Conservation (phyloP, 169 alveolate genomes). For the Eimeria necatrix region DNA sequence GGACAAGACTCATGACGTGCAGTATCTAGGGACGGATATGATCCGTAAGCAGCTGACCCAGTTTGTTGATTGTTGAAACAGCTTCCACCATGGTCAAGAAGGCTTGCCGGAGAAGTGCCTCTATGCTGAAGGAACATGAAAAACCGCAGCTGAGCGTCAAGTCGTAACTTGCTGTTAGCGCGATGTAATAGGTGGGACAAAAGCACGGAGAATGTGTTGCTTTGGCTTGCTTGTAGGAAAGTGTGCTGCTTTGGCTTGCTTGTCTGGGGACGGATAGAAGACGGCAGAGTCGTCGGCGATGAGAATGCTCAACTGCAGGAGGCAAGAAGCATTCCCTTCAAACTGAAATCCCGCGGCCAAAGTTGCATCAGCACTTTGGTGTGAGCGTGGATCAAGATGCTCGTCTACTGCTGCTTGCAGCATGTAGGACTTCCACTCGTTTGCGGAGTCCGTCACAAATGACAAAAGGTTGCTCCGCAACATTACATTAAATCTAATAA, state of each 20-base stretch:
- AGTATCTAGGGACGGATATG: too few species aligned
- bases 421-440: conserved; percentile 70
- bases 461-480: conserved; percentile 61
- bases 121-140: background rate
- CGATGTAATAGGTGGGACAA: too few species aligned
- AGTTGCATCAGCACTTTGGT: conserved; percentile 28
- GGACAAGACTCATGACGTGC: too few species aligned
- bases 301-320: conserved; percentile 29
- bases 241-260: conserved; percentile 26
- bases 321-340: conserved; percentile 47
- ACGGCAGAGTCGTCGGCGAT: conserved; percentile 23
- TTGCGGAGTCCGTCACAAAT: conserved; percentile 63
- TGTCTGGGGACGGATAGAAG: conserved; percentile 46
- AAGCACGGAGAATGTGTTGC: too few species aligned
- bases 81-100: conserved; percentile 68
- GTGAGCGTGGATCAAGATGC: conserved; percentile 1
- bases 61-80: conserved; percentile 54
- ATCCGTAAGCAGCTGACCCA: conserved; percentile 22
- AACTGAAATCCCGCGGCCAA: background rate
- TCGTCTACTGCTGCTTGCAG: conserved; percentile 59
- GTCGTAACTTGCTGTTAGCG: too few species aligned
- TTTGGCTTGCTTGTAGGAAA: background rate
- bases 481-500: conserved; percentile 56
- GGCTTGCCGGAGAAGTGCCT: conserved; percentile 53
- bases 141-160: background rate